Evolutionary conservation across 2,329 filamentous ascomycete genomes (phyloP).

Genomic region (Leptodontidium sp.): DNA sequence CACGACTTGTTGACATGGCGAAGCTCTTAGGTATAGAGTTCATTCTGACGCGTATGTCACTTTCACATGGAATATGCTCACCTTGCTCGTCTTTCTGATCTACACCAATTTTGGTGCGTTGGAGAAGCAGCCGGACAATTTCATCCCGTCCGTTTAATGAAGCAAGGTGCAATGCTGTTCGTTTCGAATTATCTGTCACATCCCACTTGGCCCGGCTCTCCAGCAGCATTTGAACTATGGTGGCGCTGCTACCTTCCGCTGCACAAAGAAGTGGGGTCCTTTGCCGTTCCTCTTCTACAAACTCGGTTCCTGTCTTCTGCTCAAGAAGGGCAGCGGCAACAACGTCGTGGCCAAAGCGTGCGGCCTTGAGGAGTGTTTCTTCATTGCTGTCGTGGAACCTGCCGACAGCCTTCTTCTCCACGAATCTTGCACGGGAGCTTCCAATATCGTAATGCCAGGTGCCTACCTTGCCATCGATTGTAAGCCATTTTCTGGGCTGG

Average conservation of each 20-base stretch:
- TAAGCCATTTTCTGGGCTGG: not conserved
- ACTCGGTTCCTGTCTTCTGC: not conserved
- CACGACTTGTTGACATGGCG: not conserved
- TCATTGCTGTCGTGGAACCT: conserved; percentile 5
- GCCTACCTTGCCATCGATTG: not conserved
- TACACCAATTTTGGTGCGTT: not conserved
- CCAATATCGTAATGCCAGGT: conserved; percentile 13
- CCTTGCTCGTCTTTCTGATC: conserved; percentile 11
- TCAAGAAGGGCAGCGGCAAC: not conserved
- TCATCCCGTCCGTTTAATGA: conserved; percentile 9
- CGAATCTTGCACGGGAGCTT: not conserved
- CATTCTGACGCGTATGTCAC: not conserved
- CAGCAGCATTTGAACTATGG: not conserved
- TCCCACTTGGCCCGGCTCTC: not conserved
- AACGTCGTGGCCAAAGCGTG: not conserved
- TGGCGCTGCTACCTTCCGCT: not conserved
- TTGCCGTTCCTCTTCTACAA: not conserved
- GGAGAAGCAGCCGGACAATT: not conserved
- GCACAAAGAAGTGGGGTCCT: conserved; percentile 7
- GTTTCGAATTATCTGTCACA: not conserved
- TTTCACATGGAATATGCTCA: not conserved
- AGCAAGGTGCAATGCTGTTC: conserved; percentile 13
- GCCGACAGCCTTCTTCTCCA: not conserved
- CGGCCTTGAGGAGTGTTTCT: conserved; percentile 6
- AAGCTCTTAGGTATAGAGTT: not conserved